phyloP scores from a whole-genome alignment of 257 asterid species.

The Schizonepeta tenuifolia region DNA sequence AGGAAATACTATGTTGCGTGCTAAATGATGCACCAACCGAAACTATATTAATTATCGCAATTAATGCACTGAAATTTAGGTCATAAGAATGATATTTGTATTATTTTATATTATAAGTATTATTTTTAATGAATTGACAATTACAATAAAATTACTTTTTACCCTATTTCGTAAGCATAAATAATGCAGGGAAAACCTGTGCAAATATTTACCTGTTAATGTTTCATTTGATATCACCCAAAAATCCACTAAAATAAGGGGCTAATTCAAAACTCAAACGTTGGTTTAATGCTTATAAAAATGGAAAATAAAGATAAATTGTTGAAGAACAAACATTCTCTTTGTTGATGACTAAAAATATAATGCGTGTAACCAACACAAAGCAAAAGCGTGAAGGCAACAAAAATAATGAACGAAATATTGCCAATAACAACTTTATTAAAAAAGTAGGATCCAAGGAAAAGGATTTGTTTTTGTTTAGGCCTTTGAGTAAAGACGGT shows the following conservation, averaged over 20 bases:
- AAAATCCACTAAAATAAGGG: slow-evolving; percentile 25
- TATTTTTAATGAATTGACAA: not conserved
- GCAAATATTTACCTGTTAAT: not conserved
- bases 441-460: slow-evolving; percentile 28
- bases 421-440: slow-evolving; percentile 28
- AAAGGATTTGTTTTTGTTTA: slow-evolving; percentile 17
- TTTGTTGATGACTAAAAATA: slow-evolving; percentile 10
- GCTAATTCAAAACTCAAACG: slow-evolving; percentile 10
- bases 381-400: slow-evolving; percentile 39
- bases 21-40: not conserved
- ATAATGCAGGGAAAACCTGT: not conserved
- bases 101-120: not conserved
- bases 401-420: slow-evolving; percentile 28
- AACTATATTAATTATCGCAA: not conserved
- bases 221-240: slow-evolving; percentile 5
- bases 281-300: not conserved
- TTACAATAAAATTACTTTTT: not conserved
- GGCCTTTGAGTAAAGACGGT: slow-evolving; percentile 20
- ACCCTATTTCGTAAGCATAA: no score
- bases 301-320: not conserved
- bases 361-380: slow-evolving; percentile 41
- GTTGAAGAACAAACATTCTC: slow-evolving; percentile 30
- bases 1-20: not conserved
- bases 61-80: not conserved
- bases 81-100: not conserved